A percentile compares a stretch with the other conserved stretches of the same genome.
Evolutionary conservation across 148 eudicot species (phyloP).

Genomic region (Polygonum maritimum): DNA sequence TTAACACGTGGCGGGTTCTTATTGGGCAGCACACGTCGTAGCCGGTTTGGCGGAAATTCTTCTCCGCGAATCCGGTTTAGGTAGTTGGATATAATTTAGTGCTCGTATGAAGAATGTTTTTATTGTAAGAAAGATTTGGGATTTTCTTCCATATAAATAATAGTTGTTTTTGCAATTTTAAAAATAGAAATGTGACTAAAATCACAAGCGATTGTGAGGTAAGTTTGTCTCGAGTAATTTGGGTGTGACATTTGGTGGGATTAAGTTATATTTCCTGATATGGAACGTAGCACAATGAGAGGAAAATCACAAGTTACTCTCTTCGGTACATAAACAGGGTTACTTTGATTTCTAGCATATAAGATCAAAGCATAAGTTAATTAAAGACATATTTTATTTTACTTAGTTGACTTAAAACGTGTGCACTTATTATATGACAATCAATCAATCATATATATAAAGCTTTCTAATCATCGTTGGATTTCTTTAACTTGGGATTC

Average conservation of each 20-base stretch:
- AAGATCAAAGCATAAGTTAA: not conserved
- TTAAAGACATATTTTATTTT: not conserved
- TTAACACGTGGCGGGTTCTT: slow-evolving; percentile 4
- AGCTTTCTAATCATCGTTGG: no score
- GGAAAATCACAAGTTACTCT: not conserved
- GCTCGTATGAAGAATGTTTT: not conserved
- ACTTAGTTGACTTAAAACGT: no score
- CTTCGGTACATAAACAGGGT: not conserved
- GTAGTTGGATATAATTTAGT: not conserved
- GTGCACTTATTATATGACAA: no score
- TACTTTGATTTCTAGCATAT: not conserved
- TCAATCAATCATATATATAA: no score
- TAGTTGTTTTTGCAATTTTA: not conserved
- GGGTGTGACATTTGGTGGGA: slow-evolving; percentile 6
- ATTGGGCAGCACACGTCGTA: slow-evolving; percentile 8
- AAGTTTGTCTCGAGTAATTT: not conserved
- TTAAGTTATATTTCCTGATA: not conserved
- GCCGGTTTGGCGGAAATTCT: slow-evolving; percentile 1
- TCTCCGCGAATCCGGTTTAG: slow-evolving; percentile 3
- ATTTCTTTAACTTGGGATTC: no score
- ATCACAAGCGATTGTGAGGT: slow-evolving; percentile 2
- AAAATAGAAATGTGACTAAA: slow-evolving; percentile 7
- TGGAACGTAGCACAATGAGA: not conserved
- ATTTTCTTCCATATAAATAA: not conserved
- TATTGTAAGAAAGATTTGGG: not conserved